Base-by-base conservation (phyloP, 169 alveolate genomes). In the Cryptosporidium felis region DNA sequence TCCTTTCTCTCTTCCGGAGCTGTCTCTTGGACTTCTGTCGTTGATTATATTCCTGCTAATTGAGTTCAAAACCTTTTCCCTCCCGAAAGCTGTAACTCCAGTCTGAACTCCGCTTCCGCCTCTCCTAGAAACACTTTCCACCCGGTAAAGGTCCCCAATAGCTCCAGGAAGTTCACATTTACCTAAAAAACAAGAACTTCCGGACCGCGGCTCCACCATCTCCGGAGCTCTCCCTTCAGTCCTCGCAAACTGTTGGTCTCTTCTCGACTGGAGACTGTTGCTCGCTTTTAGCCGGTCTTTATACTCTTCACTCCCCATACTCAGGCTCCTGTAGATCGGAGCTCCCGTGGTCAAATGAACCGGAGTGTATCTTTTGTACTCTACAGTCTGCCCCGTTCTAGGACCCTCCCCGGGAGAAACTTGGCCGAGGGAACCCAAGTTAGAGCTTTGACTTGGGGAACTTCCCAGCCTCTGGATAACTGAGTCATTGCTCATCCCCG, bases 301-400 rank as follows among this genome's bases (percentile, higher is more conserved):
- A 21, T 65, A 65, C 32, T 65, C 81, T 8, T 65, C 62, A 44
- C 81, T 65, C 30, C 51, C 59, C 47, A 53, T 65, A 30, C 81
- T 65, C 16, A 65, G 45, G 21, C 81, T 74, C 16, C 41, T 74
- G 34, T 74, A 74, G 18, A 74, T 49, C 56, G 85, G 85, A 51
- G 74, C 85, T 74, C 85, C 85, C 26, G 85, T 74, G 8, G 14
- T 14, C 23, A 41, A 32, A 56, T 74, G 66, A 21, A 74, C 36
- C 26, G 85, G 85, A 9, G 14, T 53, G 38, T 74, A 74, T 38
- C 56, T 51, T 10, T 32, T 61, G n/a, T n/a, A n/a, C n/a, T n/a
- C n/a, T n/a, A n/a, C n/a, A n/a, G n/a, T n/a, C n/a, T n/a, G n/a
- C n/a, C n/a, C n/a, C n/a, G n/a, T n/a, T n/a, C n/a, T n/a, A n/a